phyloP scores from a whole-genome alignment of 2,329 filamentous ascomycete species.

The Aquanectria penicillioides region DNA sequence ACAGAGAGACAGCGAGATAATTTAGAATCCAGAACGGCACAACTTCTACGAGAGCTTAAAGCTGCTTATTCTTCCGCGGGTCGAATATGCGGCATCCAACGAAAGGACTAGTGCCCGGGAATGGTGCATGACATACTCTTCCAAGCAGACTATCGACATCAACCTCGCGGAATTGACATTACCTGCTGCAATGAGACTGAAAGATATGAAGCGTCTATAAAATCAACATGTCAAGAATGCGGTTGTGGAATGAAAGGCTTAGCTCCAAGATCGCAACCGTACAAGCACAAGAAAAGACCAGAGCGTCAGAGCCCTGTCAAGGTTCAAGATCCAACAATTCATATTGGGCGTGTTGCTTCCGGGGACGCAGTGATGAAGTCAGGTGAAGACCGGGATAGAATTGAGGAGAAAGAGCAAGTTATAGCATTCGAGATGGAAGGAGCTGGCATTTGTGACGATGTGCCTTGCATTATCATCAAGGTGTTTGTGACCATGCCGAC shows the following conservation, averaged over 20 bases:
- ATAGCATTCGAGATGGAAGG: no score
- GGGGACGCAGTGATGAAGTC: background rate
- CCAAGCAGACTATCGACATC: background rate
- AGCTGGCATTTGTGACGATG: no score
- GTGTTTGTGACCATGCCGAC: no score
- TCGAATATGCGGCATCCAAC: no score
- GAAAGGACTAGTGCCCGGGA: background rate
- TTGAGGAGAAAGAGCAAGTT: background rate
- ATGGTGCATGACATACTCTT: background rate
- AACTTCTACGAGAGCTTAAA: no score
- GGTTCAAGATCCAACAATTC: background rate
- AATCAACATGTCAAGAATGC: background rate
- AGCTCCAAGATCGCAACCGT: background rate
- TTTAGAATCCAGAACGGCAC: no score
- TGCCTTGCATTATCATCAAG: no score
- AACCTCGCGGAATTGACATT: background rate
- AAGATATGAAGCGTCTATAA: background rate
- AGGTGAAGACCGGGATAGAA: background rate
- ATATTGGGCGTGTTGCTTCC: background rate
- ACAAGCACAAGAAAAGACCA: background rate
- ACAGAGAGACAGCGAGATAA: background rate
- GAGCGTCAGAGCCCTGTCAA: background rate
- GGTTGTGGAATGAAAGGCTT: no score
- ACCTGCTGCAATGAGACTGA: background rate
- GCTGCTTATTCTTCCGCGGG: no score